Conservation (phyloP, 176 grass and related monocot genomes). For the Carex littledalei region DNA sequence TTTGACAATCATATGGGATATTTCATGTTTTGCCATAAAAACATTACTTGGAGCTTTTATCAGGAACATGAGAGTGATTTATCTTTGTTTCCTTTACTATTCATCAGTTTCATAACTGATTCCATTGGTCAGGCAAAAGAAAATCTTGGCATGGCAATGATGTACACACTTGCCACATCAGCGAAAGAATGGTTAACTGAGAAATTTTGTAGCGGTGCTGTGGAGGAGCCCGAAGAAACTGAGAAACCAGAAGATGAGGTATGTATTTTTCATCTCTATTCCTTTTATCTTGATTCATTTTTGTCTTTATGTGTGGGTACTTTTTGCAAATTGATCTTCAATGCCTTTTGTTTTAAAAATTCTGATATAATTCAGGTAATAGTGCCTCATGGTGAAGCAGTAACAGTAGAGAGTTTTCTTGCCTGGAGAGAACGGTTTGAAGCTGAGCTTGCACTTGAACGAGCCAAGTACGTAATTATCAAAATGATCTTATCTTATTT, state of each 20-base stretch:
- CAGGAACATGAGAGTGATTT: neutral
- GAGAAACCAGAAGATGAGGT: slow-evolving; percentile 71
- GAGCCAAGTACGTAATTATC: slow-evolving; percentile 74
- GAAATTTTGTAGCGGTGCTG: slow-evolving; percentile 56
- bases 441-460: slow-evolving; percentile 88
- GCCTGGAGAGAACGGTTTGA: slow-evolving; percentile 97
- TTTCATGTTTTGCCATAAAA: neutral
- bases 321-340: neutral
- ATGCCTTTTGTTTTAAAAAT: neutral
- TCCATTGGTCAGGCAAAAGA: slow-evolving; percentile 57
- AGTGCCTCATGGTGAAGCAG: slow-evolving; percentile 91
- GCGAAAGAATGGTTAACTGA: slow-evolving; percentile 96
- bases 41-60: neutral
- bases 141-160: slow-evolving; percentile 99
- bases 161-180: slow-evolving; percentile 93
- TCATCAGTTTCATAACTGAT: slow-evolving; percentile 12
- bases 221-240: slow-evolving; percentile 48
- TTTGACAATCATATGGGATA: neutral
- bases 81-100: slow-evolving; percentile 10
- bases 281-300: neutral
- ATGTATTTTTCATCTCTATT: neutral
- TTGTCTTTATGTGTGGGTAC: neutral
- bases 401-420: slow-evolving; percentile 85
- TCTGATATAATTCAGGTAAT: slow-evolving; percentile 51
- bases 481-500: slow-evolving; percentile 9